phyloP scores from a whole-genome alignment of 2,329 filamentous ascomycete genomes.

The Fusarium abutilonis region DNA sequence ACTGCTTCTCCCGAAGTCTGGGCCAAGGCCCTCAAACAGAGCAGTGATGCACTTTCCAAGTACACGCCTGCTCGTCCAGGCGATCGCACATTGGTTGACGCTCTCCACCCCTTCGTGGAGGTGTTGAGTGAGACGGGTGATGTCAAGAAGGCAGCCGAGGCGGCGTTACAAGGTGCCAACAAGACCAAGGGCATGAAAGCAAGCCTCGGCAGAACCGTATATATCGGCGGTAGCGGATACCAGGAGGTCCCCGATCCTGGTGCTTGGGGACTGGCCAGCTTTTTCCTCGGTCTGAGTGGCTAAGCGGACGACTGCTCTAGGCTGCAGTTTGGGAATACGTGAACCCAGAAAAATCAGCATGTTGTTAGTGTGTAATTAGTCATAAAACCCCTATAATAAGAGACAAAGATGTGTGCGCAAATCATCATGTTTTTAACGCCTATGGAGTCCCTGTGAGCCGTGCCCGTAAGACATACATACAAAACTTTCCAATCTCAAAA shows the following conservation, averaged over 20 bases:
- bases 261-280: slow-evolving; percentile 77
- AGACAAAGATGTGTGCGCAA: slow-evolving; percentile 27
- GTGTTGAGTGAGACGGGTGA: slow-evolving; percentile 72
- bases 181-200: slow-evolving; percentile 93
- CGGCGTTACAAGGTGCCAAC: slow-evolving; percentile 79
- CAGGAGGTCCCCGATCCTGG: slow-evolving; percentile 70
- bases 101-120: slow-evolving; percentile 86
- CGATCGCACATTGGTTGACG: slow-evolving; percentile 91
- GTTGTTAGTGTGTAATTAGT: slow-evolving; percentile 9
- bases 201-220: slow-evolving; percentile 72
- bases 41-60: slow-evolving; percentile 74
- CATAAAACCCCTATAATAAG: slow-evolving; percentile 12
- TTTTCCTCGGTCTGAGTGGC: slow-evolving; percentile 76
- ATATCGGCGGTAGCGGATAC: slow-evolving; percentile 57
- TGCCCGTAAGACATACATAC: slow-evolving; percentile 47
- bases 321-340: background rate
- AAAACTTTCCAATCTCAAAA: slow-evolving; percentile 43
- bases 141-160: slow-evolving; percentile 77
- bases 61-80: slow-evolving; percentile 93
- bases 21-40: slow-evolving; percentile 75
- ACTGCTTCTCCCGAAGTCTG: slow-evolving; percentile 56
- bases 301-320: slow-evolving; percentile 42
- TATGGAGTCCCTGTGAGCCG: slow-evolving; percentile 50
- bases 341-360: background rate
- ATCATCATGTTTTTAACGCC: slow-evolving; percentile 52